These are phyloP conservation scores for Chamaecrista fasciculata DNA, from an alignment of 306 rosid species.

Conservation along the genomic window DNA sequence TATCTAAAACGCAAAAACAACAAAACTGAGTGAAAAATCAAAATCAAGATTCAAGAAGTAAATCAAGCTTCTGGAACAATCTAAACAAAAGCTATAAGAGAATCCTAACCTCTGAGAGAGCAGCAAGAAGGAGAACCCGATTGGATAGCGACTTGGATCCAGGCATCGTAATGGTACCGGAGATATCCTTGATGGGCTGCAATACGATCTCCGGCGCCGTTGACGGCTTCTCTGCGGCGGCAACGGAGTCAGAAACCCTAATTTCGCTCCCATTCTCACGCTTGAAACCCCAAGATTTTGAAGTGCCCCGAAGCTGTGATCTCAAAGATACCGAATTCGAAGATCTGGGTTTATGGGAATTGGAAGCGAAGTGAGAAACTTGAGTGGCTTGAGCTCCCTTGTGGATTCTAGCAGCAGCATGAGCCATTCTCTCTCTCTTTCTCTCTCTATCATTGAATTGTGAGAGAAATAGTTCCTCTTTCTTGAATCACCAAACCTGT, in stretches of 20 bases:
- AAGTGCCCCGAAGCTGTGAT: slow-evolving; percentile 46
- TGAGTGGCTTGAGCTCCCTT: slow-evolving; percentile 58
- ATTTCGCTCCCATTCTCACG: slow-evolving; percentile 29
- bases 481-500: too few species aligned
- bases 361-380: slow-evolving; percentile 42
- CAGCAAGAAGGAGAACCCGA: slow-evolving; percentile 92
- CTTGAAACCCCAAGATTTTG: slow-evolving; percentile 50
- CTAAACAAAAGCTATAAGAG: background rate
- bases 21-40: background rate
- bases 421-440: slow-evolving; percentile 53
- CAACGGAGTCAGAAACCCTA: slow-evolving; percentile 62
- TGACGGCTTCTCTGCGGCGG: slow-evolving; percentile 73
- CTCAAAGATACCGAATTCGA: slow-evolving; percentile 48
- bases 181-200: slow-evolving; percentile 86
- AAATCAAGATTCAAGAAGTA: slow-evolving; percentile 2
- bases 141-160: slow-evolving; percentile 95
- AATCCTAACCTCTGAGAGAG: slow-evolving; percentile 85
- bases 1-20: too few species aligned
- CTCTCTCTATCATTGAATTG: too few species aligned
- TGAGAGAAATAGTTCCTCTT: too few species aligned
- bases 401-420: slow-evolving; percentile 62
- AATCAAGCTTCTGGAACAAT: slow-evolving; percentile 3
- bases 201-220: slow-evolving; percentile 80
- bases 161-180: slow-evolving; percentile 82
- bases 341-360: slow-evolving; percentile 55